These are phyloP conservation scores for Aspergillus uvarum DNA, from an alignment of 2,329 filamentous ascomycete genomes.

Conservation along the genomic window DNA sequence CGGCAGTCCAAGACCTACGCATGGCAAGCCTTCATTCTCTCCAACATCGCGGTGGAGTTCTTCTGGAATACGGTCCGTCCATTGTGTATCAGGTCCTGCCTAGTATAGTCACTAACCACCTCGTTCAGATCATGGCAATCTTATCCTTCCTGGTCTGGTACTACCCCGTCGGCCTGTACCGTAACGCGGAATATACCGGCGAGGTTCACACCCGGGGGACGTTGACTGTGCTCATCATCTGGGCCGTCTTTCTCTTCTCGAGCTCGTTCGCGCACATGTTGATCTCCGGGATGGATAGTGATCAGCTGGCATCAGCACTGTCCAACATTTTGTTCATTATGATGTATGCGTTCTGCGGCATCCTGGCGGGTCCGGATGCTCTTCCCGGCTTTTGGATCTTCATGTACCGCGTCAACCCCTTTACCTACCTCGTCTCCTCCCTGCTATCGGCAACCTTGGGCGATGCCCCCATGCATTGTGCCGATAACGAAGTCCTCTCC, in stretches of 20 bases:
- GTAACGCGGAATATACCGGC: slow-evolving; percentile 33
- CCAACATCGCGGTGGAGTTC: slow-evolving; percentile 68
- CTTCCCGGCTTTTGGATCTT: slow-evolving; percentile 18
- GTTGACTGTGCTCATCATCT: slow-evolving; percentile 61
- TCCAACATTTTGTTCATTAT: slow-evolving; percentile 12
- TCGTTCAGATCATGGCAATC: slow-evolving; percentile 50
- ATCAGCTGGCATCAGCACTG: slow-evolving; percentile 6
- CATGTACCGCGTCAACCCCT: slow-evolving; percentile 16
- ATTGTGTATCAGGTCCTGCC: not conserved
- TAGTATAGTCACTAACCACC: not conserved
- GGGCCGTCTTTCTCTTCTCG: slow-evolving; percentile 67
- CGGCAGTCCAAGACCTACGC: slow-evolving; percentile 66
- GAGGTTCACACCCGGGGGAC: slow-evolving; percentile 52
- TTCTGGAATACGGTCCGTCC: slow-evolving; percentile 51
- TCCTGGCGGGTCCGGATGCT: slow-evolving; percentile 12
- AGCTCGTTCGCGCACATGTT: slow-evolving; percentile 69
- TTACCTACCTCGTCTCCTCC: slow-evolving; percentile 61
- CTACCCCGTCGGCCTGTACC: slow-evolving; percentile 51
- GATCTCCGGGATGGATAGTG: slow-evolving; percentile 49
- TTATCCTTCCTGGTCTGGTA: slow-evolving; percentile 63
- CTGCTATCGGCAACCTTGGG: slow-evolving; percentile 69
- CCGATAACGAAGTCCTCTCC: slow-evolving; percentile 64
- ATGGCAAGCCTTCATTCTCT: slow-evolving; percentile 67
- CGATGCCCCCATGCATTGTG: slow-evolving; percentile 64
- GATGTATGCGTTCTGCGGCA: slow-evolving; percentile 16